Base-by-base conservation (phyloP, 2,329 filamentous ascomycete species). In the Aspergillus sojae region DNA sequence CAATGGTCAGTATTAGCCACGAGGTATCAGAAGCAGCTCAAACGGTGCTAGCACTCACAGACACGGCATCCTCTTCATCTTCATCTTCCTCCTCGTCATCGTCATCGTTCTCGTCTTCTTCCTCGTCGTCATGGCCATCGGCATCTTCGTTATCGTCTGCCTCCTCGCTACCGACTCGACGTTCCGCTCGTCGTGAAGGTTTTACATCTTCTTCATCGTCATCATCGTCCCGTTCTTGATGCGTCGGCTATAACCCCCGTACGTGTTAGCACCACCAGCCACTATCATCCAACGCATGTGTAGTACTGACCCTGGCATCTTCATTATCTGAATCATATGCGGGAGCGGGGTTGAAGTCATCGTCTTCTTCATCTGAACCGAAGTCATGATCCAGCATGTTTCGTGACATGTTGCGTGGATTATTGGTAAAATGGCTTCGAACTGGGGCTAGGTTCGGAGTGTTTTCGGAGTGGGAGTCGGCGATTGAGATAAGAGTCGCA, bases 341-440 rank as follows among this genome's bases (percentile, higher is more conserved):
- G 23, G 90, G 89, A 56, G 85, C 88, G 57, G 93, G 94, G 77
- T 97, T 96, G 85, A 97, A 97, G 77, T 94, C 91, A 65, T 91
- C 89, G 71, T 96, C 93, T 57, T 95, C 92, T 52, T 91, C 90
- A 61, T 86, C 85, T 60, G 84, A 84, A 34, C 81, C 82, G 62
- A 85, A 84, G 66, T 85, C 80, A 55, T 84, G 79, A 68, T 84
- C 80, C 23, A 83, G 69, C 67, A 85, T 77, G 63, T 81, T 80
- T 50, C 79, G 78, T 73, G 78, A 76, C 73, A 77, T 77, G 59
- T 64, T 70, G 65, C 12, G 36, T 19, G 34, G 21, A 23, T 21
- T 23, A 30, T 23, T 50, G 39, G 7, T 45, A n/a, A 23, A 36
- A 28, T 26, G 32, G 4, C 10, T 39, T 36, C 21, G 11, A 45